Base-by-base conservation (phyloP, 2,329 filamentous ascomycete genomes). In the Parascedosporium putredinis region DNA sequence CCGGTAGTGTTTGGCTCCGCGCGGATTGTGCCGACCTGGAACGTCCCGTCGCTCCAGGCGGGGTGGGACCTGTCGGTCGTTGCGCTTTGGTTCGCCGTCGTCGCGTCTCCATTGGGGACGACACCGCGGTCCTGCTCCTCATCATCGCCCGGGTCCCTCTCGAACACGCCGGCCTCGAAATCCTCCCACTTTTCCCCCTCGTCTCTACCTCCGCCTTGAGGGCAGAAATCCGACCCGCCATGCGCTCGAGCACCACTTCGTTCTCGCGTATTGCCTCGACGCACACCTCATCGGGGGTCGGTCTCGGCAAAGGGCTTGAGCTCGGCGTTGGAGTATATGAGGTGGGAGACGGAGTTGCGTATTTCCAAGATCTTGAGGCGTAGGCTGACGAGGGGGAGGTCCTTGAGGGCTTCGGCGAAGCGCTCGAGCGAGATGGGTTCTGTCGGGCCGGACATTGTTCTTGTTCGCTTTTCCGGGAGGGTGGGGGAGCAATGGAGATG, bases 361-460 rank as follows among this genome's bases (percentile, higher is more conserved):
- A 90, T 74, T 64, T 90, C 86, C 60, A 84, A 77, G 52, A 84
- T 78, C 66, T 89, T 89, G 65, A 84, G 73, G 66, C 85, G 81
- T 5, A 90, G 80, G 51, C 75, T 75, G 54, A 76, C 73, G 55
- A 83, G 63, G 36, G 84, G 78, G 50, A 90, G 79, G 53, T 82
- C 77, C 55, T 74, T 70, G 56, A 90, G 73, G 22, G 86, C 86
- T 53, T 72, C 69, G 60, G 81, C 78, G 69, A 87, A 88, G 61
- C 76, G 76, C 16, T 70, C 63, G 23, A 79, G 69, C 43, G 74
- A 67, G 60, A 87, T 87, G 52, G 83, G 83, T 9, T 62, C 60
- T 5, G 80, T 64, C 58, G 79, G 75, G 51, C 78, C 71, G n/a
- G 47, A 50, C 47, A 50, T 50, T 4, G 38, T n/a, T 22, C 22